phyloP scores from a whole-genome alignment of 1,284 basidiomycete species.

The Cutaneotrichosporon cutaneum region DNA sequence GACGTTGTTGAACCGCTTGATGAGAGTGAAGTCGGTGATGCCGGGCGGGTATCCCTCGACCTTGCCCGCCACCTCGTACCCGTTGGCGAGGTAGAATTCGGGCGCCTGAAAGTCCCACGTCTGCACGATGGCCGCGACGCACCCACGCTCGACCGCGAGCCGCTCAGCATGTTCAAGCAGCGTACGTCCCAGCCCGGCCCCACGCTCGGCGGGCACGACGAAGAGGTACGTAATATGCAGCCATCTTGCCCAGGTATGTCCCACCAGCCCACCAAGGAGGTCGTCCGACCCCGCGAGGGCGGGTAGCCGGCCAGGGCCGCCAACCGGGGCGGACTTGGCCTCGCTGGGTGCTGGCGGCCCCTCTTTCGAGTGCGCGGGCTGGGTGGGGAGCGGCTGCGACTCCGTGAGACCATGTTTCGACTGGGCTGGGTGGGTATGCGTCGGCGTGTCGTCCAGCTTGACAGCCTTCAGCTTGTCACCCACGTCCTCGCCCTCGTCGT shows the following conservation, averaged over 20 bases:
- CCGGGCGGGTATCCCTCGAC: conserved; percentile 7
- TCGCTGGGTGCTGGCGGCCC: too few relatives aligned
- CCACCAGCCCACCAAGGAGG: conserved; percentile 4
- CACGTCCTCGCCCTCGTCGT: not conserved
- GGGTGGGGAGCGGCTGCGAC: too few relatives aligned
- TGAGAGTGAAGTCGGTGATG: conserved; percentile 6
- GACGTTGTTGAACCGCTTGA: not conserved
- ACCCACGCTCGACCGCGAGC: not conserved
- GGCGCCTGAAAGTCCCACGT: conserved; percentile 13
- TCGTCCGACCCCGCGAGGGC: not conserved
- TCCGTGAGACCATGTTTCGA: not conserved
- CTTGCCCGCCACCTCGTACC: not conserved
- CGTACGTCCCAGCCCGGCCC: not conserved
- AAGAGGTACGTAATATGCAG: conserved; percentile 7
- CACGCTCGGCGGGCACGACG: not conserved
- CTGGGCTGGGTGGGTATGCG: not conserved
- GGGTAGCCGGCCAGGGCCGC: too few relatives aligned
- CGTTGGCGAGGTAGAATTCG: conserved; percentile 1
- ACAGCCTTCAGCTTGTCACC: not conserved
- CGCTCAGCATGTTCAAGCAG: conserved; percentile 3
- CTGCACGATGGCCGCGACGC: conserved; percentile 5
- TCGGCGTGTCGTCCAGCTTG: not conserved
- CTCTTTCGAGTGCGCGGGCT: too few relatives aligned
- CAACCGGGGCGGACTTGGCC: too few relatives aligned
- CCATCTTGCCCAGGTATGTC: conserved; percentile 7